Evolutionary conservation across 2,329 filamentous ascomycete species (phyloP), one percentile per base, ranked within the genome.

Genomic region (Venturia nashicola): DNA sequence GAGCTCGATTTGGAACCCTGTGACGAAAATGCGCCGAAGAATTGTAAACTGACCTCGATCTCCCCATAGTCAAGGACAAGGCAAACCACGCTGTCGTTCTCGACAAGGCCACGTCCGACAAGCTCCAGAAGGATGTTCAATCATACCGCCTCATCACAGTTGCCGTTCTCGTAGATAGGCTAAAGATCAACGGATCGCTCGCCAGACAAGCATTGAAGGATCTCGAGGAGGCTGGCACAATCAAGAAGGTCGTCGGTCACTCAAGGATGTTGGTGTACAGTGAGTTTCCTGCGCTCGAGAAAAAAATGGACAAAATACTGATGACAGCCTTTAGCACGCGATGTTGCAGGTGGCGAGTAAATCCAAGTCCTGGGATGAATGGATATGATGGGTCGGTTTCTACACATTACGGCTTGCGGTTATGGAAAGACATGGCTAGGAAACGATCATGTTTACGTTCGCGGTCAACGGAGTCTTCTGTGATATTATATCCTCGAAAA

Each of bases 51-150:
- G 39, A 64, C 27, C 3, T 51, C 20, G 6, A 40, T 40, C 7
- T 20, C 27, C 16, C 20, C 20, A 83, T 79, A 91, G 94, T 99
- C 85, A 99, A 99, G 94, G 94, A 99, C 87, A 99, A 99, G 92
- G 93, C 94, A 82, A 89, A 97, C 81, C 94, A 99, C 87, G 90
- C 90, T 80, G 94, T 99, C 81, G 85, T 97, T 77, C 91, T 99
- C 82, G 94, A 99, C 86, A 99, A 99, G 88, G 78, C 84, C 82
- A 96, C 89, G 77, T 89, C 89, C 72, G 94, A 99, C 83, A 96
- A 95, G 86, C 91, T 99, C 80, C 89, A 96, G 86, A 99, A 99
- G 86, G 94, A 99, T 86, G 95, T 99, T 75, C 94, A 97, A 82
- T 97, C 94, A 70, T 99, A 97, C 89, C 91, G 94, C 77, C 91